Evolutionary conservation across 108 stramenopile species (phyloP).

Genomic region (Skeletonema potamos): DNA sequence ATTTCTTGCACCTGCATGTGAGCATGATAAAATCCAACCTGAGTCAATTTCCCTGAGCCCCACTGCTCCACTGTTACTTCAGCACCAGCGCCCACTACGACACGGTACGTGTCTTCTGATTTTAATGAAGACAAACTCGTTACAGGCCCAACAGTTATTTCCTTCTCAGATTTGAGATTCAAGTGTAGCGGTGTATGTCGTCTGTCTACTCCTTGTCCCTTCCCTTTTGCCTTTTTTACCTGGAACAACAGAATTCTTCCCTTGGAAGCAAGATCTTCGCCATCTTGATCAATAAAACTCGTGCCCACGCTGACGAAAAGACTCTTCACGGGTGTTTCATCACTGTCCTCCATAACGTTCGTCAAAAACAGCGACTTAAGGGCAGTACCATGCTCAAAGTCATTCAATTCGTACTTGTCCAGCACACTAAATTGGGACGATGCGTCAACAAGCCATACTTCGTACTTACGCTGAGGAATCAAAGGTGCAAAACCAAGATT

Average conservation of each 20-base stretch:
- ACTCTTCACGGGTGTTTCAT: slow-evolving; percentile 43
- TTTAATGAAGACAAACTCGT: slow-evolving; percentile 74
- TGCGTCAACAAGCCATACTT: slow-evolving; percentile 88
- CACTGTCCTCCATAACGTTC: slow-evolving; percentile 68
- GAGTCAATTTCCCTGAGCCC: slow-evolving; percentile 77
- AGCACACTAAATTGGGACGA: slow-evolving; percentile 75
- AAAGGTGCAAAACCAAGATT: slow-evolving; percentile 76
- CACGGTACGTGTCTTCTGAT: slow-evolving; percentile 64
- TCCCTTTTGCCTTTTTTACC: slow-evolving; percentile 37
- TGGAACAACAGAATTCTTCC: slow-evolving; percentile 75
- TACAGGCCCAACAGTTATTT: slow-evolving; percentile 81
- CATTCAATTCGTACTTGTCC: slow-evolving; percentile 74
- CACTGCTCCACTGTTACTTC: slow-evolving; percentile 90
- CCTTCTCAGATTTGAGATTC: slow-evolving; percentile 72
- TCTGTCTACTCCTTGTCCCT: slow-evolving; percentile 15
- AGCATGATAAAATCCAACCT: slow-evolving; percentile 90
- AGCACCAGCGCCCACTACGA: slow-evolving; percentile 83
- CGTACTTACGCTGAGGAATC: slow-evolving; percentile 57
- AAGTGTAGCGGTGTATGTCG: slow-evolving; percentile 45
- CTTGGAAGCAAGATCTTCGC: slow-evolving; percentile 80
- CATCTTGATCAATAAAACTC: slow-evolving; percentile 71
- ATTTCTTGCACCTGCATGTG: slow-evolving; percentile 85
- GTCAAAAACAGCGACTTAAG: slow-evolving; percentile 74
- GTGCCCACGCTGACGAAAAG: slow-evolving; percentile 77
- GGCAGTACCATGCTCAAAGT: slow-evolving; percentile 73